Percentiles rank a stretch among this genome's conserved stretches.
These are phyloP conservation scores for Hericium erinaceus DNA, from an alignment of 768 basidiomycete genomes.

Conservation along the genomic window DNA sequence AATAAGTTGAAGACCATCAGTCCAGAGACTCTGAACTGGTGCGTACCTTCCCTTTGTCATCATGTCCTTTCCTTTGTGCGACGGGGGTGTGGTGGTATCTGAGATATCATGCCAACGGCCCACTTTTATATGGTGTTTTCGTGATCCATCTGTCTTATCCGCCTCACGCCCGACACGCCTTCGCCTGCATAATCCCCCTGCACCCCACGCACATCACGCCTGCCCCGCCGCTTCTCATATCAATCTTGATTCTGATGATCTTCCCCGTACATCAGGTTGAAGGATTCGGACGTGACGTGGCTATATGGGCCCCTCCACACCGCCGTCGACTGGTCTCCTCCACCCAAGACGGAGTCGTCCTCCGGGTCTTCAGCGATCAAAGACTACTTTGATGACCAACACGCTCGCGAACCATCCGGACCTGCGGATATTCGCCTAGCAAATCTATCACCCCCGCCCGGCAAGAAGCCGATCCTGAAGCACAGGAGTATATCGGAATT, in stretches of 20 bases:
- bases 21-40: conserved; percentile 99
- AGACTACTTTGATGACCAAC: conserved; percentile 36
- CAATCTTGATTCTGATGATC: background rate
- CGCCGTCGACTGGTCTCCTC: conserved; percentile 76
- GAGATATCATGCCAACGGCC: background rate
- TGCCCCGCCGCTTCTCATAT: background rate
- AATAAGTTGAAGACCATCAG: conserved; percentile 92
- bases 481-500: conserved; percentile 88
- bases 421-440: conserved; percentile 42
- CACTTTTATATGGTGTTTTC: conserved; percentile 2
- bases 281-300: conserved; percentile 99
- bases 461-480: conserved; percentile 87
- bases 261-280: conserved; percentile 56
- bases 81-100: too few relatives aligned
- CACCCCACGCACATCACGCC: conserved; percentile 7
- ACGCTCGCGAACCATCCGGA: background rate
- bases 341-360: conserved; percentile 41
- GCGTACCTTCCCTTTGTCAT: conserved; percentile 20
- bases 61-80: background rate
- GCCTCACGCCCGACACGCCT: background rate
- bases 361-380: conserved; percentile 23
- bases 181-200: background rate
- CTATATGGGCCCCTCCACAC: conserved; percentile 95
- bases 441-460: conserved; percentile 12
- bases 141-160: background rate